Evolutionary conservation across 371 early-diverging fungal species (phyloP).

Genomic region (Apophysomyces elegans): DNA sequence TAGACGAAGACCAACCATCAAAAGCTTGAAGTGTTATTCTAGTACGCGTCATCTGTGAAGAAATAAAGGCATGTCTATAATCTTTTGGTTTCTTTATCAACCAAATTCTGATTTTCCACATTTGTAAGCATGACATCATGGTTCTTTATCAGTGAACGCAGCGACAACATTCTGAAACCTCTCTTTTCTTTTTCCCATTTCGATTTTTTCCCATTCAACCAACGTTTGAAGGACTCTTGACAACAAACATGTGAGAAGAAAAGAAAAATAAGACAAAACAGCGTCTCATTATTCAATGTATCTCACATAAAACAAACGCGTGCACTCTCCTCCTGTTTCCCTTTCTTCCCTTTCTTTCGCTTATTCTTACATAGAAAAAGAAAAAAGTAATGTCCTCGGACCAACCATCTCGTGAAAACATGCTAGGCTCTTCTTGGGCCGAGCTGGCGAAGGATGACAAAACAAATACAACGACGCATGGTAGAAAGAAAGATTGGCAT

Average conservation of each 20-base stretch:
- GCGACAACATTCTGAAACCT: neutral
- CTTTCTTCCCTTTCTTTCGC: no score
- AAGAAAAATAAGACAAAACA: neutral
- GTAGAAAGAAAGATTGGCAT: neutral
- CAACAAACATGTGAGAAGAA: neutral
- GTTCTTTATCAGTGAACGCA: neutral
- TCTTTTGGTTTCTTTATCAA: neutral
- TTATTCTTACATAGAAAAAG: no score
- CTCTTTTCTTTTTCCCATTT: neutral
- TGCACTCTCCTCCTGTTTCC: no score
- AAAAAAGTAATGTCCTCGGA: no score
- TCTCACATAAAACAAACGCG: neutral
- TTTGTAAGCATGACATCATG: conserved; percentile 5
- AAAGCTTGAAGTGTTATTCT: neutral
- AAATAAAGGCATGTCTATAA: neutral
- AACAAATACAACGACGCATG: conserved; percentile 2
- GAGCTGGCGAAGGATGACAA: conserved; percentile 26
- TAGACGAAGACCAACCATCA: no score
- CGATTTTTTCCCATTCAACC: neutral
- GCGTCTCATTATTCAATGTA: neutral
- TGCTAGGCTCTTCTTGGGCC: conserved; percentile 34
- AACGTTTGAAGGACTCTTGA: neutral
- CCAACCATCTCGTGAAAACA: neutral
- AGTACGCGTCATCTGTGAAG: neutral
- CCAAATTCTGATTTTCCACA: neutral